Evolutionary conservation across 2,329 filamentous ascomycete species (phyloP), one percentile per base, ranked within the genome.

Genomic region (Coniochaeta sp.): DNA sequence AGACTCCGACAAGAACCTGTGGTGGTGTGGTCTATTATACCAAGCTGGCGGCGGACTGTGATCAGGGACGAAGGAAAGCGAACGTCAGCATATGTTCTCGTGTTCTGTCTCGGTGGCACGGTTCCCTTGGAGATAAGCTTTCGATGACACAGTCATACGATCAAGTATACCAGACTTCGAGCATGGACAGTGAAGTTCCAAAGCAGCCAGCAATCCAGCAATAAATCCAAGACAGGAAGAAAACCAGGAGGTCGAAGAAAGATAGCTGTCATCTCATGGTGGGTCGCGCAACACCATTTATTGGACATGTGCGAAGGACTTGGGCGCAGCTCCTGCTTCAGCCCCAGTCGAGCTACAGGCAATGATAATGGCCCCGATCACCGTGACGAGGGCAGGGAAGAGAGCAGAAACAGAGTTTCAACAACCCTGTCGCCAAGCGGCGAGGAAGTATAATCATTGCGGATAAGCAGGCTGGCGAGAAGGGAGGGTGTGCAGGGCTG

Each of bases 21-120:
- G 63, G 19, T 63, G 56, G 42, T 60, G 59, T 42, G 62, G 54
- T 57, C 62, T 65, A 59, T 56, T 60, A 38, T 60, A 55, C 26
- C 38, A 69, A 10, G 64, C 63, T 8, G 64, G 65, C 12, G 67
- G 67, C 34, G 67, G 67, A 4, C 67, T 69, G 56, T 17, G 40
- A 38, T 60, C n/a, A 26, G 54, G 30, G n/a, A 19, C 30, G 17
- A 55, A 38, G 4, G 26, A 34, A 28, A 16, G 10, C 3, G 30
- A 19, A 19, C 52, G 55, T 57, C 55, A 57, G 55, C 38, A 57
- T 42, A 3, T 4, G 55, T n/a, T 44, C 55, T 57, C 47, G 47
- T 52, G 17, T 52, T 28, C 47, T 52, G 22, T 30, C 38, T 40
- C 19, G 30, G 47, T 17, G 24, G 47, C 19, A 52, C 24, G 16